These are phyloP conservation scores for Mimosa pudica DNA, from an alignment of 306 rosid genomes.

Conservation along the genomic window DNA sequence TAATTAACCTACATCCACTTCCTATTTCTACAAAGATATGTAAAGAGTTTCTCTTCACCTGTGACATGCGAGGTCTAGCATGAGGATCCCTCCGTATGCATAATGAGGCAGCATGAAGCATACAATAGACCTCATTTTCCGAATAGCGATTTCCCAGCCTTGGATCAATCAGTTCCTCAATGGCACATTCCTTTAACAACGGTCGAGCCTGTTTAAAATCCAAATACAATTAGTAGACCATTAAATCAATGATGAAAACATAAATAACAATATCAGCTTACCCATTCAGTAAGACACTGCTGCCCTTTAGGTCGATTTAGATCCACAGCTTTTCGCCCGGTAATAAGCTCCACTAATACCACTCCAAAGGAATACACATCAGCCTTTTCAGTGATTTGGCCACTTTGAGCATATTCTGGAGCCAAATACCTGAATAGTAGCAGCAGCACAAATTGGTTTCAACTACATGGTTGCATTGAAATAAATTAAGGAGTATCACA, in stretches of 20 bases:
- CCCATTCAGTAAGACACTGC: constrained; percentile 99
- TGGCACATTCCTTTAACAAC: constrained; percentile 67
- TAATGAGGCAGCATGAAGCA: constrained; percentile 90
- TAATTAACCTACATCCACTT: neutral
- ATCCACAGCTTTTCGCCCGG: constrained; percentile 94
- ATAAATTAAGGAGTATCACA: constrained; percentile 1
- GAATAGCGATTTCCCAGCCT: constrained; percentile 69
- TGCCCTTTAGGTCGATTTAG: constrained; percentile 92
- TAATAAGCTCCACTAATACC: constrained; percentile 90
- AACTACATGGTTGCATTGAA: constrained; percentile 15
- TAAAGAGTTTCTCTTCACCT: constrained; percentile 45
- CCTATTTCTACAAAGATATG: neutral
- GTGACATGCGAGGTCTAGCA: constrained; percentile 97
- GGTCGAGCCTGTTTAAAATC: constrained; percentile 80
- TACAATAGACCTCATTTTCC: constrained; percentile 87
- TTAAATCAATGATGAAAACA: neutral
- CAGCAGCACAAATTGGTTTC: constrained; percentile 27
- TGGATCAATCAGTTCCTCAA: constrained; percentile 88
- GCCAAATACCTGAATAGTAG: constrained; percentile 75
- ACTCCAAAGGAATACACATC: constrained; percentile 98
- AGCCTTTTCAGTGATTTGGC: constrained; percentile 97
- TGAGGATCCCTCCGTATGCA: constrained; percentile 92
- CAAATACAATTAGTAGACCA: constrained; percentile 13
- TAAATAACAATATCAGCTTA: constrained; percentile 33
- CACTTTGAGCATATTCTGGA: constrained; percentile 98